Percentiles rank a stretch among this genome's conserved stretches.
phyloP scores from a whole-genome alignment of 2,329 filamentous ascomycete genomes.

The Gliomastix tumulicola region DNA sequence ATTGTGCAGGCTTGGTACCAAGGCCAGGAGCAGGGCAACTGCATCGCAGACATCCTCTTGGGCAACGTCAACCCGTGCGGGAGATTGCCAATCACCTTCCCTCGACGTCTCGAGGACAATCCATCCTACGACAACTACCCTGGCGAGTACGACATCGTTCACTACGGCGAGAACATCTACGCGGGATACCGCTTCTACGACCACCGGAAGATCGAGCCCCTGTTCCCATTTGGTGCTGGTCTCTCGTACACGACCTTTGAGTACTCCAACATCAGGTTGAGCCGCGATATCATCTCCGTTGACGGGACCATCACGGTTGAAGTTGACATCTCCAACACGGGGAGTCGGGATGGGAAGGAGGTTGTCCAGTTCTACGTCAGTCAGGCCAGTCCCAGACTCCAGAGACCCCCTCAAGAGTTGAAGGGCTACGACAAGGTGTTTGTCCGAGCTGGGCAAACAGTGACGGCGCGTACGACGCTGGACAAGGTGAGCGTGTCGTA shows the following conservation, averaged over 20 bases:
- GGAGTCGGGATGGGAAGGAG: conserved; percentile 41
- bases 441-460: conserved; percentile 51
- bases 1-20: conserved; percentile 24
- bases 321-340: conserved; percentile 56
- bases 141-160: conserved; percentile 32
- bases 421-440: conserved; percentile 62
- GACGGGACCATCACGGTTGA: conserved; percentile 52
- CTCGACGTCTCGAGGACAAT: conserved; percentile 43
- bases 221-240: conserved; percentile 49
- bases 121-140: conserved; percentile 55
- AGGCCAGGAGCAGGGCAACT: conserved; percentile 71
- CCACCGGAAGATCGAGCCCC: conserved; percentile 31
- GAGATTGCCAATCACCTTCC: conserved; percentile 66
- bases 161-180: conserved; percentile 70
- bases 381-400: conserved; percentile 45
- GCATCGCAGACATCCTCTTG: conserved; percentile 65
- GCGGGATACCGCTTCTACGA: conserved; percentile 60
- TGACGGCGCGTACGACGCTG: conserved; percentile 19
- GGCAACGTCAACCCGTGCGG: conserved; percentile 57
- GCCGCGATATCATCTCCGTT: conserved; percentile 28
- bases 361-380: conserved; percentile 53
- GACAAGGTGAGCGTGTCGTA: neutral
- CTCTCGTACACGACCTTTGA: conserved; percentile 48
- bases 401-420: conserved; percentile 59
- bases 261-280: conserved; percentile 33